Base-by-base conservation (phyloP, 192 early-diverging fungal species). In the Coemansia asiatica region DNA sequence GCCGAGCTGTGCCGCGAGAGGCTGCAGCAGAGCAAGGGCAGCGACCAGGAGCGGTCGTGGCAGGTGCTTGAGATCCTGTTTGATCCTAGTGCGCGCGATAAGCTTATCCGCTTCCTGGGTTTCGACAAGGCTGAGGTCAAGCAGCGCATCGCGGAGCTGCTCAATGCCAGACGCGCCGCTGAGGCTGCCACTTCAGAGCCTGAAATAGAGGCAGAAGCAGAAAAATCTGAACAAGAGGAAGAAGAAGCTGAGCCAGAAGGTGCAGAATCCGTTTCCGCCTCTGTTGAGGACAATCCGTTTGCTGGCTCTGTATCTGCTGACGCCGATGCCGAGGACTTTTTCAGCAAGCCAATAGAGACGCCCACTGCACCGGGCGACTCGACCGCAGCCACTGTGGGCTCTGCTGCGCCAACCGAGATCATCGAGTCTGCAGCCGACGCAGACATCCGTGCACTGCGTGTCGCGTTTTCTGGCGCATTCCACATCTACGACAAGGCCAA, bases 21-120 rank as follows among this genome's bases (percentile, higher is more conserved):
- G 4, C 61, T 81, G 31, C 63, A 69, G 16, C 56, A 72, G 63
- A 66, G 69, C 60, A 61, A 73, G 21, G 54, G 79, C 50, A 22
- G 60, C 9, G 70, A 75, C 26, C 65, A 74, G 58, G 69, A 72
- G 56, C 74, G 69, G 3, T 67, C 83, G 60, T 97, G 95, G 94
- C 82, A 87, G 55, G 90, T 96, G 35, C 76, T 99, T 69, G 86
- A 87, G 57, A 86, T 92, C 0, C 80, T 99, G 68, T 92, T 96
- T 58, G 90, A 91, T 25, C 83, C 84, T 18, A 85, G 90, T 61
- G 88, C 90, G 18, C 85, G 92, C 22, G 92, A 92, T 47, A 85
- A 92, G 60, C 79, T 97, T 28, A 80, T 95, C 27, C 83, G 89
- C 56, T 91, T 94, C 76, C 86, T 97, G n/a, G 96, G 96, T 0